Conservation (phyloP, 75 land plant species). For the Sequoia sempervirens region DNA sequence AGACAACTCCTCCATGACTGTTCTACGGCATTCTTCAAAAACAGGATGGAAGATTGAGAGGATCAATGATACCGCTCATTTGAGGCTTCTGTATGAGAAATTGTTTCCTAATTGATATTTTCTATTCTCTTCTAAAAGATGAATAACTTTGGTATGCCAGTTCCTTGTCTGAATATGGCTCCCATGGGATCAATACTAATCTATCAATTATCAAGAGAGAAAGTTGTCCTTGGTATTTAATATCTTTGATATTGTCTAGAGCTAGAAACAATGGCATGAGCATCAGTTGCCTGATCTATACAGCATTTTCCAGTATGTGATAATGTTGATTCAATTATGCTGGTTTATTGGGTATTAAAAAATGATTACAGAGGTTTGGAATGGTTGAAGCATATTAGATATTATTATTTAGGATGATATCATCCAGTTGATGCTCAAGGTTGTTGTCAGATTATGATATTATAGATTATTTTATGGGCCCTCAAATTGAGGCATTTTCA, state of each 20-base stretch:
- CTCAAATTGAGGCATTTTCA: conserved; percentile 10
- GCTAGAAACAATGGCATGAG: background rate
- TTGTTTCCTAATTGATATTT: conserved; percentile 10
- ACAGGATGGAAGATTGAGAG: conserved; percentile 77
- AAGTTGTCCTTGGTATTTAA: background rate
- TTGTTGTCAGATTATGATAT: background rate
- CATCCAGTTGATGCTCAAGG: background rate
- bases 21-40: conserved; percentile 59
- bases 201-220: background rate
- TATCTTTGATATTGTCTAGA: background rate
- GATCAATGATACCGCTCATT: conserved; percentile 80
- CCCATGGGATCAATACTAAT: background rate
- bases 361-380: background rate
- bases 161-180: background rate
- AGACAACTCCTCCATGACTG: conserved; percentile 76
- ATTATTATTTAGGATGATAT: background rate
- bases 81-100: conserved; percentile 58
- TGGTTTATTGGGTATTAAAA: conserved; percentile 1
- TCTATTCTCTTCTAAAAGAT: background rate
- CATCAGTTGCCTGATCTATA: conserved; percentile 5
- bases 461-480: background rate
- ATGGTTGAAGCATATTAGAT: background rate
- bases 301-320: conserved; percentile 3
- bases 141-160: background rate
- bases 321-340: background rate